Evolutionary conservation across 2,329 filamentous ascomycete species (phyloP), one percentile per base, ranked within the genome.

Genomic region (Aspergillus pseudoglaucus): DNA sequence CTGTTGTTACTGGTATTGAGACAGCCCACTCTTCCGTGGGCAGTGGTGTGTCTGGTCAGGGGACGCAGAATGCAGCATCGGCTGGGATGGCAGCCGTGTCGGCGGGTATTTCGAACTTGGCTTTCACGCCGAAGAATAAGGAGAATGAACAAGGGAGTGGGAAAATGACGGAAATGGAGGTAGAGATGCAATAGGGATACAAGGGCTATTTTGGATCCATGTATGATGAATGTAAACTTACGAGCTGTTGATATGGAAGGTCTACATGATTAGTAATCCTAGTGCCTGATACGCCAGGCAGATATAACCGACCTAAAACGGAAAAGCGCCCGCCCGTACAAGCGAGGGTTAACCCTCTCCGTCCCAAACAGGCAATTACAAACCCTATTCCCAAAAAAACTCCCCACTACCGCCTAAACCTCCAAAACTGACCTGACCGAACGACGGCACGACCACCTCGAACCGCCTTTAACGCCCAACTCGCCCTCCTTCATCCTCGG

Each of bases 1-100:
- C 81, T 1, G 79, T 85, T 3, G 66, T 86, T 15, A 69, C 77
- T 0, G 77, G 76, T 0, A 74, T 85, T 3, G 82, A 86, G 60
- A 79, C 76, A 1, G 75, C 78, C 0, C 74, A 83, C 47, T 71
- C 76, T 39, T 72, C 74, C 4, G 60, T 82, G 15, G 73, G 75
- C n/a, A 76, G 69, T 45, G 60, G 65, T 49, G 59, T 55, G 54
- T 59, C 57, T 51, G 62, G 53, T 23, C 61, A 63, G 44, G 57
- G 58, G 44, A 46, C 59, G 12, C 50, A 58, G 3, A 62, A 60
- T 53, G 58, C 59, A 33, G 59, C 63, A 39, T 47, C 64, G 25
- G 61, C 63, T 33, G 64, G 65, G 9, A 64, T 74, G 45, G 63
- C 71, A n/a, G 64, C 64, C 44, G 60, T 77, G 27, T 67, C 70